A percentile compares a stretch with the other conserved stretches of the same genome.
phyloP scores from a whole-genome alignment of 169 alveolate genomes.

The Fabrea salina region DNA sequence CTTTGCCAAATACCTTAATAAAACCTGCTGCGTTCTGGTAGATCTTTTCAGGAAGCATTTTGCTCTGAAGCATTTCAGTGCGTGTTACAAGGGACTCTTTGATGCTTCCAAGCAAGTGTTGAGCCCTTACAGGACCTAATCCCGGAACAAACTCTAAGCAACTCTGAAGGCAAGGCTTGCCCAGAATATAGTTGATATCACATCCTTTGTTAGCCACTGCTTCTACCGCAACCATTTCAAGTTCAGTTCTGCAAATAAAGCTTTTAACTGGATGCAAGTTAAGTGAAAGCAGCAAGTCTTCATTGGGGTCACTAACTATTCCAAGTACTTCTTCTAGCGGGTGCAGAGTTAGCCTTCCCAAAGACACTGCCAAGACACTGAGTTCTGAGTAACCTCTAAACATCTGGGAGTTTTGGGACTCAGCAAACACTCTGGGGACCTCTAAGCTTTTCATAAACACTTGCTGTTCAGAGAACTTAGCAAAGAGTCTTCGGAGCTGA shows the following conservation, averaged over 20 bases:
- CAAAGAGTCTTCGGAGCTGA: background rate
- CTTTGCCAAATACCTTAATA: conserved; percentile 36
- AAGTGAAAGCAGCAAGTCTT: conserved; percentile 32
- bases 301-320: conserved; percentile 66
- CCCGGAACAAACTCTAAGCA: conserved; percentile 74
- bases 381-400: conserved; percentile 36
- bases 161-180: conserved; percentile 64
- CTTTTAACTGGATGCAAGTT: conserved; percentile 42
- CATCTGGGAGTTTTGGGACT: conserved; percentile 51
- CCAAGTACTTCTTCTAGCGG: conserved; percentile 79
- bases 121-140: conserved; percentile 82
- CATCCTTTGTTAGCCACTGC: conserved; percentile 69
- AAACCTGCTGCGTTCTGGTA: conserved; percentile 48
- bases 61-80: background rate
- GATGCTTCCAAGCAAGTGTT: conserved; percentile 32
- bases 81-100: background rate
- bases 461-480: conserved; percentile 1
- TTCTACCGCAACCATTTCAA: conserved; percentile 55
- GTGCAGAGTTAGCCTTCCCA: conserved; percentile 75
- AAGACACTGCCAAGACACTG: conserved; percentile 67
- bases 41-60: conserved; percentile 18
- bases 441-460: conserved; percentile 50
- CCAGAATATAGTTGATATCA: conserved; percentile 64
- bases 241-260: conserved; percentile 15
- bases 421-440: conserved; percentile 67